Conservation (phyloP, 208 protist species). For the Trypanosoma rangeli region DNA sequence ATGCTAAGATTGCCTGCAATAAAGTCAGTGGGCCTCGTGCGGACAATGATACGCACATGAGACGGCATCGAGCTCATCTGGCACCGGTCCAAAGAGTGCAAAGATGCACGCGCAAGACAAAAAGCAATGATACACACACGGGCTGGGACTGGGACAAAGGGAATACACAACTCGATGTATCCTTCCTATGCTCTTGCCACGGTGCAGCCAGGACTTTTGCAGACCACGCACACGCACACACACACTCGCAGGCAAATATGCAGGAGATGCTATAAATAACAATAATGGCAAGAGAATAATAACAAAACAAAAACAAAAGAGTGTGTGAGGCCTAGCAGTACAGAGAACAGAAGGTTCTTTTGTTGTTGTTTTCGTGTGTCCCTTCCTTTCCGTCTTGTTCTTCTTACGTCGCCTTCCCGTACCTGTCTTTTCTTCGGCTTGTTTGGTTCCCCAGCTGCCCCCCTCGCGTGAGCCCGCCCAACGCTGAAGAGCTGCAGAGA, state of each 20-base stretch:
- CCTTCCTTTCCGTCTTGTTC: neutral
- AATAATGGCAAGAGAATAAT: neutral
- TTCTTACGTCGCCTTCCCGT: neutral
- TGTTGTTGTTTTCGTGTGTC: neutral
- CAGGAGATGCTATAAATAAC: too few relatives aligned
- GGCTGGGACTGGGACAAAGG: too few relatives aligned
- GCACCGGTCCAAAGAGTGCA: slow-evolving; percentile 2
- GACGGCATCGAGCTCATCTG: slow-evolving; percentile 16
- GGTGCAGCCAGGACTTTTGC: too few relatives aligned
- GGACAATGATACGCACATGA: slow-evolving; percentile 28
- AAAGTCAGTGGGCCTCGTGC: slow-evolving; percentile 23
- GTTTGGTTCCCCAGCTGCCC: neutral
- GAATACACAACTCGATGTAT: too few relatives aligned
- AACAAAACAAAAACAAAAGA: neutral
- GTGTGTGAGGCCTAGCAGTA: neutral
- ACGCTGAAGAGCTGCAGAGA: neutral
- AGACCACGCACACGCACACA: too few relatives aligned
- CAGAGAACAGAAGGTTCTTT: neutral
- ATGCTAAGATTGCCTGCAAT: slow-evolving; percentile 2
- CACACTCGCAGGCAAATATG: too few relatives aligned
- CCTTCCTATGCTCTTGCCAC: too few relatives aligned
- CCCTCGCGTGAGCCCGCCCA: too few relatives aligned
- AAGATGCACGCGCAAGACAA: slow-evolving; percentile 7
- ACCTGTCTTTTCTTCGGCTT: neutral
- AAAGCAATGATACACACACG: neutral